phyloP scores from a whole-genome alignment of 2,329 filamentous ascomycete genomes.

The Fusarium succisae region DNA sequence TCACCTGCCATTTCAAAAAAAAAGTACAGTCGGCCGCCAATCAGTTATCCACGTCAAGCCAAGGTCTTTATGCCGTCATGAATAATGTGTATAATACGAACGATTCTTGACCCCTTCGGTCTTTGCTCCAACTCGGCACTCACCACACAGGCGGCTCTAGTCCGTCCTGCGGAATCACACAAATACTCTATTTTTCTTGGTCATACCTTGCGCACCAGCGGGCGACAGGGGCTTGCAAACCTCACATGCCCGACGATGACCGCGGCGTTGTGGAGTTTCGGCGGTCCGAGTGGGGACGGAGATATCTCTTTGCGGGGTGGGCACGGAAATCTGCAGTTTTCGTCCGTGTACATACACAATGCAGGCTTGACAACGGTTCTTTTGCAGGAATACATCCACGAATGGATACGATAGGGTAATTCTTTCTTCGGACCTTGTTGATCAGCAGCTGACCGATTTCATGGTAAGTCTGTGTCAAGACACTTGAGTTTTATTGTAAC shows the following conservation, averaged over 20 bases:
- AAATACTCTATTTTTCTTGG: background rate
- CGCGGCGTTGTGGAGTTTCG: slow-evolving; percentile 37
- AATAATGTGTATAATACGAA: background rate
- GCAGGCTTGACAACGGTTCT: slow-evolving; percentile 15
- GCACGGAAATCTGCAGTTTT: slow-evolving; percentile 10
- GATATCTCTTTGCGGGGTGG: slow-evolving; percentile 1
- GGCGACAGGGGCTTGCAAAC: background rate
- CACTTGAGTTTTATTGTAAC: slow-evolving; percentile 13
- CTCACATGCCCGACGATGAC: slow-evolving; percentile 38
- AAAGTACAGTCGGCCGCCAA: slow-evolving; percentile 20
- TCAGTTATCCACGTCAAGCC: background rate
- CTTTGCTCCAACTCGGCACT: background rate
- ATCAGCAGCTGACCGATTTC: slow-evolving; percentile 28
- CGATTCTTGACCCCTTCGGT: background rate
- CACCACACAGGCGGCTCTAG: background rate
- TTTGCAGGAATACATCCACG: slow-evolving; percentile 9
- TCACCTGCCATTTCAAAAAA: slow-evolving; percentile 33
- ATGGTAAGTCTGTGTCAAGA: background rate
- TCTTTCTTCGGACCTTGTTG: background rate
- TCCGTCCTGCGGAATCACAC: slow-evolving; percentile 26
- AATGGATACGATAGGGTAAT: slow-evolving; percentile 14
- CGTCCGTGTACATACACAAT: background rate
- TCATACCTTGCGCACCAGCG: background rate
- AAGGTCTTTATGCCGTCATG: background rate
- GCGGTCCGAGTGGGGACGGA: slow-evolving; percentile 34